phyloP scores from a whole-genome alignment of 169 alveolate species.

The Toxoplasma gondii region DNA sequence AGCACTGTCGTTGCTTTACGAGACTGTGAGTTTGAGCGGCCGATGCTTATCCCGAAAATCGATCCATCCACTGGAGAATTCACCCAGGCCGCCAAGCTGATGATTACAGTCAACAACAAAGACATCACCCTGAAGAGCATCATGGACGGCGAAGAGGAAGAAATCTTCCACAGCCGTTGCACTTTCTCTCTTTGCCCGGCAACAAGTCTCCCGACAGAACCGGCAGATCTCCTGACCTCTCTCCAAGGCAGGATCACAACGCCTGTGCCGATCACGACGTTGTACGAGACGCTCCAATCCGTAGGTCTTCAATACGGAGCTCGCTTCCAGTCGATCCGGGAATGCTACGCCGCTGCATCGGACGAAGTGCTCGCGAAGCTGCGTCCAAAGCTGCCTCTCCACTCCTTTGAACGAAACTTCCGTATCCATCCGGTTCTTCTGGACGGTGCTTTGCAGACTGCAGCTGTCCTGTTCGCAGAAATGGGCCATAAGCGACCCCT shows the following conservation, averaged over 20 bases:
- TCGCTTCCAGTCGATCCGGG: constrained; percentile 70
- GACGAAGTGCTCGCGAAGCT: constrained; percentile 45
- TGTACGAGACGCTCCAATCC: constrained; percentile 61
- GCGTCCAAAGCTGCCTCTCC: constrained; percentile 59
- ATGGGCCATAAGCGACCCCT: constrained; percentile 50
- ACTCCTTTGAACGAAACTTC: constrained; percentile 71
- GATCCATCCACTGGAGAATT: background rate
- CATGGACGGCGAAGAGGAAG: constrained; percentile 31
- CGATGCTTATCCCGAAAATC: constrained; percentile 10
- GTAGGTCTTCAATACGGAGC: constrained; percentile 73
- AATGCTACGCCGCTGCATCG: constrained; percentile 26
- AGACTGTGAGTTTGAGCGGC: constrained; percentile 54
- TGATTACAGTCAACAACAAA: background rate
- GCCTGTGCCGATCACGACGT: constrained; percentile 27
- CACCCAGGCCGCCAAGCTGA: background rate
- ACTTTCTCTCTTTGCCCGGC: constrained; percentile 32
- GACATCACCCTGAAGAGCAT: constrained; percentile 15
- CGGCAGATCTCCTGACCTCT: constrained; percentile 13
- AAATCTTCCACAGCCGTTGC: constrained; percentile 34
- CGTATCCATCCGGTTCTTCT: constrained; percentile 74
- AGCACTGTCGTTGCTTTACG: constrained; percentile 40
- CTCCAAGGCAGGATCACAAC: constrained; percentile 4
- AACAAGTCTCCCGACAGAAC: constrained; percentile 13
- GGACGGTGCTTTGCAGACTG: constrained; percentile 64
- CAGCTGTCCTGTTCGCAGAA: constrained; percentile 35